These are phyloP conservation scores for Bruguiera sexangula DNA, from an alignment of 345 rosid genomes.

Conservation along the genomic window DNA sequence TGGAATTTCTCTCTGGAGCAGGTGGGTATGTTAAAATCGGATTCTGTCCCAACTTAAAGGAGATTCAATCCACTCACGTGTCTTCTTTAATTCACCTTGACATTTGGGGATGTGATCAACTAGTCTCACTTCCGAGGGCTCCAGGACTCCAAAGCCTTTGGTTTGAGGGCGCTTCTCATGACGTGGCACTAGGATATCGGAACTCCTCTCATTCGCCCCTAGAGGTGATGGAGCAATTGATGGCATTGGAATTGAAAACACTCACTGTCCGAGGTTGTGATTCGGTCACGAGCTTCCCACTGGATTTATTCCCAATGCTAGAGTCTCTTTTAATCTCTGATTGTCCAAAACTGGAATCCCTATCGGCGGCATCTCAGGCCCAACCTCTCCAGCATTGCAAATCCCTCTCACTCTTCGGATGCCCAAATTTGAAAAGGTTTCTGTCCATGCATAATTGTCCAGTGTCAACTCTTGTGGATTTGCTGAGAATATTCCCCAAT, in stretches of 20 bases:
- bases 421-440: too few species aligned
- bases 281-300: not conserved
- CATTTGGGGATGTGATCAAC: not conserved
- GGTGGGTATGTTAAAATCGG: too few species aligned
- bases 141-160: not conserved
- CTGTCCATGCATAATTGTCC: too few species aligned
- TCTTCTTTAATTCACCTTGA: not conserved
- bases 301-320: not conserved
- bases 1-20: too few species aligned
- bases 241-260: too few species aligned
- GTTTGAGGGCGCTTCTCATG: not conserved
- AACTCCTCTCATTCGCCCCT: not conserved
- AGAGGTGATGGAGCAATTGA: too few species aligned
- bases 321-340: not conserved
- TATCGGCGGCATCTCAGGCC: not conserved
- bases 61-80: not conserved
- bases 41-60: too few species aligned
- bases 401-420: accelerated
- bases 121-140: not conserved
- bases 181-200: not conserved
- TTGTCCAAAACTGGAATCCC: conserved; percentile 2
- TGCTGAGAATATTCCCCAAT: too few species aligned
- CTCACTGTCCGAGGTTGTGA: not conserved
- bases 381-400: too few species aligned
- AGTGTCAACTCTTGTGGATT: too few species aligned